Percentiles rank a stretch among this genome's conserved stretches.
Evolutionary conservation across 1,139 yeast genomes (phyloP).

Genomic region (Suhomyces taliae): DNA sequence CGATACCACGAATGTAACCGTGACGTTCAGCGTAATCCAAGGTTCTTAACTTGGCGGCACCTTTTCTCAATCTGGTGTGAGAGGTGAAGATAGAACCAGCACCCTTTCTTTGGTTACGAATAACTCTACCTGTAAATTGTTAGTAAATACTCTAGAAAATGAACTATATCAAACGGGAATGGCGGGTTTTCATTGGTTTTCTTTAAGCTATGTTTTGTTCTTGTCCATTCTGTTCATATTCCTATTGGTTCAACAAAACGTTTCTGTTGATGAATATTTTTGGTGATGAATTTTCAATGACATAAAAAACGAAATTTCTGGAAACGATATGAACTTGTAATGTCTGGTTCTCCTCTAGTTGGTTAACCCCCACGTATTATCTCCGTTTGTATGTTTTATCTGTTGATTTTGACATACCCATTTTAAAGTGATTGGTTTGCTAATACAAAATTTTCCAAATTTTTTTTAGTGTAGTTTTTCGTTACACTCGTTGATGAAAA

Average conservation of each 20-base stretch:
- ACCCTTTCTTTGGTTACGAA: slow-evolving; percentile 99
- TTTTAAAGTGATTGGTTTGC: slow-evolving; percentile 15
- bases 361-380: too few relatives aligned
- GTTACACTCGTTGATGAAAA: slow-evolving; percentile 5
- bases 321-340: too few relatives aligned
- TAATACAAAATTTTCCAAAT: slow-evolving; percentile 12
- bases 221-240: background rate
- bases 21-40: slow-evolving; percentile 99
- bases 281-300: too few relatives aligned
- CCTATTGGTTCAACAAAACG: background rate
- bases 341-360: background rate
- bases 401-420: slow-evolving; percentile 13
- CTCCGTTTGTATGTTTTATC: background rate
- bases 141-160: slow-evolving; percentile 9
- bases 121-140: slow-evolving; percentile 86
- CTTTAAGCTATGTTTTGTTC: too few relatives aligned
- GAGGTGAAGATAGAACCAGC: slow-evolving; percentile 99
- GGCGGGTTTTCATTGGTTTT: too few relatives aligned
- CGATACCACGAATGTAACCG: slow-evolving; percentile 99
- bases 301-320: too few relatives aligned
- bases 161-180: background rate
- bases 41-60: slow-evolving; percentile 99
- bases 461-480: slow-evolving; percentile 10
- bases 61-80: slow-evolving; percentile 99
- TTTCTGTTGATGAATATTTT: background rate